Conservation (phyloP, 257 asterid genomes). For the Ajuga chamaepitys region DNA sequence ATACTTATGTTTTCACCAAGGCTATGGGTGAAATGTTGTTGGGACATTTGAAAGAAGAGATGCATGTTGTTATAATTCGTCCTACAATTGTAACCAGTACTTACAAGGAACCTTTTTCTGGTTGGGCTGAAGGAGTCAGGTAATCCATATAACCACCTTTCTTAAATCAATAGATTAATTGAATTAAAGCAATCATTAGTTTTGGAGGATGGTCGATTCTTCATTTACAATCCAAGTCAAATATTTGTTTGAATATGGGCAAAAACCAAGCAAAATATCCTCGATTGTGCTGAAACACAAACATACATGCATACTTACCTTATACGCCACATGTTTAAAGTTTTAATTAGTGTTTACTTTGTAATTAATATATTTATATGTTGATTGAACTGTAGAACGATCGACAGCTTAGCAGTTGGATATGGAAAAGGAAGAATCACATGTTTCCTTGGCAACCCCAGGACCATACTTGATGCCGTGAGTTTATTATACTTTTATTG, state of each 20-base stretch:
- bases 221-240: too few species aligned
- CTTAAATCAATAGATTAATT: too few species aligned
- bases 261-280: too few species aligned
- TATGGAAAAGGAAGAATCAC: constrained; percentile 77
- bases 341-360: background rate
- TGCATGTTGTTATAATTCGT: constrained; percentile 58
- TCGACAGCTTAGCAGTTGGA: constrained; percentile 79
- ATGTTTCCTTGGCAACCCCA: constrained; percentile 60
- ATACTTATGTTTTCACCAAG: constrained; percentile 80
- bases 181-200: too few species aligned
- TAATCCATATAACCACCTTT: too few species aligned
- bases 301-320: too few species aligned
- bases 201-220: too few species aligned
- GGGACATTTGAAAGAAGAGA: constrained; percentile 38
- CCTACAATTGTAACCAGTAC: constrained; percentile 84
- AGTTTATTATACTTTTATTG: background rate
- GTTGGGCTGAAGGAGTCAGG: constrained; percentile 95
- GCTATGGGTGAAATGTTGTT: constrained; percentile 89
- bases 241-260: too few species aligned
- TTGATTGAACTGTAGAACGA: constrained; percentile 43
- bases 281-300: too few species aligned
- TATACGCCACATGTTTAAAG: too few species aligned
- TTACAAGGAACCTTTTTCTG: constrained; percentile 70
- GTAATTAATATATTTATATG: background rate
- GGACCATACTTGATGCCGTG: constrained; percentile 61